Evolutionary conservation across 352 stramenopile species (phyloP).

Genomic region (Pythium graminicola): DNA sequence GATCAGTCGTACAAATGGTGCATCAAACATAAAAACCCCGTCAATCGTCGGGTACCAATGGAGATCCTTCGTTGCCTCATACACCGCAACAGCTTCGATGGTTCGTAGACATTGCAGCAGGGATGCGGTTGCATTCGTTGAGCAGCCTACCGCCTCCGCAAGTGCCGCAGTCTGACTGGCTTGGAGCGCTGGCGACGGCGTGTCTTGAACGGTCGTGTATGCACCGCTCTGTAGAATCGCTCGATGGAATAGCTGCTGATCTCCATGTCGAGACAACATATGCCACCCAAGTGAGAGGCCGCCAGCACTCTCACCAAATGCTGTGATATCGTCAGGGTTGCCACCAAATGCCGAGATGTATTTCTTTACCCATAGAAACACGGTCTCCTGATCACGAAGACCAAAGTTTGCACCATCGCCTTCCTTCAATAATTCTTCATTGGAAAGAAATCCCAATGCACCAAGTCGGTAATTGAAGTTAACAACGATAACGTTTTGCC

Average conservation of each 20-base stretch:
- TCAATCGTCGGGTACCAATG: slow-evolving; percentile 6
- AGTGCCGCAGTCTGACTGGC: not conserved
- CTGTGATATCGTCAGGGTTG: slow-evolving; percentile 31
- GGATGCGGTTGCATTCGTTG: not conserved
- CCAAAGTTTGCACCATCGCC: slow-evolving; percentile 23
- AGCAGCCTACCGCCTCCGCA: not conserved
- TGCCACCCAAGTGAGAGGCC: slow-evolving; percentile 4
- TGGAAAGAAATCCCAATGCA: slow-evolving; percentile 23
- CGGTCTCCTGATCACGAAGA: slow-evolving; percentile 24
- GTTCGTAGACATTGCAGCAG: slow-evolving; percentile 7
- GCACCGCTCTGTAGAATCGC: slow-evolving; percentile 12
- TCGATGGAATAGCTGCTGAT: slow-evolving; percentile 14
- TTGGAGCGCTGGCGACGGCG: slow-evolving; percentile 1
- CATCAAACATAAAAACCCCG: not conserved
- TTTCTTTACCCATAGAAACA: slow-evolving; percentile 29
- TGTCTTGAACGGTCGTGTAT: not conserved
- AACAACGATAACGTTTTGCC: slow-evolving; percentile 27
- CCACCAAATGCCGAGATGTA: slow-evolving; percentile 34
- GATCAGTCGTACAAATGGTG: not conserved
- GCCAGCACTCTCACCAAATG: slow-evolving; percentile 19
- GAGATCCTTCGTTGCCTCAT: not conserved
- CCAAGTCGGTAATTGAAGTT: slow-evolving; percentile 37
- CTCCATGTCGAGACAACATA: not conserved
- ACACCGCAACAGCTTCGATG: not conserved
- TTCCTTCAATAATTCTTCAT: slow-evolving; percentile 27